Evolutionary conservation across 805 yeast species (phyloP).

Genomic region (Lachancea fermentati): DNA sequence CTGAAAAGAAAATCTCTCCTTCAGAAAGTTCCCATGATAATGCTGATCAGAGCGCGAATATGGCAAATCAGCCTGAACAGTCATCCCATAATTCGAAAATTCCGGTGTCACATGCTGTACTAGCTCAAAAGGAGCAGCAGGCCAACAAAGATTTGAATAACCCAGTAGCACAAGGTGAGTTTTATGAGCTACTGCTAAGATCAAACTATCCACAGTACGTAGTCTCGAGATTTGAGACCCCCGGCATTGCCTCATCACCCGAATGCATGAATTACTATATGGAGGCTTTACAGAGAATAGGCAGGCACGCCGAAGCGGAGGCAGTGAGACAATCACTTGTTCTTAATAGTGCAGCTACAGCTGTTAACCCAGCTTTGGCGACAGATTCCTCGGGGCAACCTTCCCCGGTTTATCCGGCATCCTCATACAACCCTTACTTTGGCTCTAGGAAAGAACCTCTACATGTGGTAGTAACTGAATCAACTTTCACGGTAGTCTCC

Average conservation of each 20-base stretch:
- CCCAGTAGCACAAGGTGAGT: slow-evolving; percentile 72
- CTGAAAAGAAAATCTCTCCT: not conserved
- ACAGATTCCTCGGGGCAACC: slow-evolving; percentile 4
- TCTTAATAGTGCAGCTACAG: slow-evolving; percentile 33
- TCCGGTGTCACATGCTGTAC: slow-evolving; percentile 33
- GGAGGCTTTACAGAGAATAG: slow-evolving; percentile 74
- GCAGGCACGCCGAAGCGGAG: slow-evolving; percentile 74
- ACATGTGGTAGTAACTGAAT: slow-evolving; percentile 89
- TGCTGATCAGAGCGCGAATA: not conserved
- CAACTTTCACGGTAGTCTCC: slow-evolving; percentile 68
- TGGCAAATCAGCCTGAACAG: not conserved
- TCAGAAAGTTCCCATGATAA: not conserved
- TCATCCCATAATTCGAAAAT: not conserved
- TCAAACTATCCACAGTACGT: slow-evolving; percentile 94
- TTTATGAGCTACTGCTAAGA: slow-evolving; percentile 66
- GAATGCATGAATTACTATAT: slow-evolving; percentile 76
- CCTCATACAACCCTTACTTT: slow-evolving; percentile 31
- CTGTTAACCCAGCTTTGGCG: slow-evolving; percentile 26
- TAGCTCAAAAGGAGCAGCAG: slow-evolving; percentile 69
- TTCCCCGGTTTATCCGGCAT: slow-evolving; percentile 23
- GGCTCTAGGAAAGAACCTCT: slow-evolving; percentile 80
- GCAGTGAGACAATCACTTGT: slow-evolving; percentile 47
- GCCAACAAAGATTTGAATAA: slow-evolving; percentile 75
- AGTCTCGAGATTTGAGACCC: slow-evolving; percentile 88
- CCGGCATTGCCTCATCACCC: slow-evolving; percentile 79